phyloP scores from a whole-genome alignment of 352 stramenopile species.

The Globisporangium nagaii region DNA sequence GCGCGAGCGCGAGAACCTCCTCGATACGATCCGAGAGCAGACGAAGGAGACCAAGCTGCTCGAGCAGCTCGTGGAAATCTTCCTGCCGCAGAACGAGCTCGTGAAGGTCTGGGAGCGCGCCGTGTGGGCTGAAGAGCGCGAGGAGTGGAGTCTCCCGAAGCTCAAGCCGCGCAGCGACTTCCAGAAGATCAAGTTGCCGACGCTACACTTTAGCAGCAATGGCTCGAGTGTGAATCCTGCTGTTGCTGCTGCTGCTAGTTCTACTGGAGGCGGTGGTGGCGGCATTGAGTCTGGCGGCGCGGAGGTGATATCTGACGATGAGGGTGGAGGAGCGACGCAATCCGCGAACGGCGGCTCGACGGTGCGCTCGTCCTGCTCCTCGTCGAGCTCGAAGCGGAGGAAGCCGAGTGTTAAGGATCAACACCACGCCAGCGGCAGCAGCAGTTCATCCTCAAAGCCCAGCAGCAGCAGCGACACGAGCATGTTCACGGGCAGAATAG shows the following conservation, averaged over 20 bases:
- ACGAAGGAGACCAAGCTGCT: constrained; percentile 85
- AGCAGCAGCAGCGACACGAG: constrained; percentile 19
- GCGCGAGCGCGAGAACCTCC: constrained; percentile 74
- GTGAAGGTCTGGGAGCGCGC: constrained; percentile 86
- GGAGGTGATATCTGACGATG: constrained; percentile 55
- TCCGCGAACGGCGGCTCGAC: constrained; percentile 16
- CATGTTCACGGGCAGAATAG: constrained; percentile 4
- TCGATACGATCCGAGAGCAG: constrained; percentile 87
- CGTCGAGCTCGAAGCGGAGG: constrained; percentile 23
- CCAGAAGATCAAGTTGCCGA: constrained; percentile 70
- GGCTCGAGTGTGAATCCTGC: not conserved
- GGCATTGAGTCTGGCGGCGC: constrained; percentile 43
- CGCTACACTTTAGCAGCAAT: constrained; percentile 23
- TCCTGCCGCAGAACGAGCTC: constrained; percentile 79
- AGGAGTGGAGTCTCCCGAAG: constrained; percentile 70
- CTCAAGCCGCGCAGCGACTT: constrained; percentile 78
- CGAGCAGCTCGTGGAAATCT: constrained; percentile 84
- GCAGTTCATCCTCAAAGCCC: constrained; percentile 8
- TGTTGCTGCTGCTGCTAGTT: no score
- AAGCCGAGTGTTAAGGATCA: constrained; percentile 12
- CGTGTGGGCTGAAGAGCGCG: constrained; percentile 77
- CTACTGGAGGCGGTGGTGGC: not conserved
- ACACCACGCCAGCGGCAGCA: not conserved
- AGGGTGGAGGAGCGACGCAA: constrained; percentile 9
- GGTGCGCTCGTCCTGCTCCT: constrained; percentile 25